Conservation (phyloP, 176 grass and related monocot genomes). For the Musa troglodytarum region DNA sequence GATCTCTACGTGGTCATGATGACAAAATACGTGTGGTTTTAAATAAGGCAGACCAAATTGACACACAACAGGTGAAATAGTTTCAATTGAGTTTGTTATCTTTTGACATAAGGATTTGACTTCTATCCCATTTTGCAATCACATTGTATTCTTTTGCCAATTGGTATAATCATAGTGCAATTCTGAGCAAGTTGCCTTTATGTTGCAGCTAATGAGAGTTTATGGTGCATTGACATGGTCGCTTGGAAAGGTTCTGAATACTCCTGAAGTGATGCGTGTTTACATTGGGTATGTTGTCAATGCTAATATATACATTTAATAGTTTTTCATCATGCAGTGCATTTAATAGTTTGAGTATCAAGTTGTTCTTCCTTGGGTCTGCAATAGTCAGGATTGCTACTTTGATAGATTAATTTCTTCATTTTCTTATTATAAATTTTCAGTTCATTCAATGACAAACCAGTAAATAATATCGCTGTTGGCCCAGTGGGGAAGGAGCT, state of each 20-base stretch:
- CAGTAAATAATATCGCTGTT: conserved; percentile 70
- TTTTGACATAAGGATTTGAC: too few species aligned
- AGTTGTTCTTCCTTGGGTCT: background rate
- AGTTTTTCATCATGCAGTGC: background rate
- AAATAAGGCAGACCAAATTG: conserved; percentile 64
- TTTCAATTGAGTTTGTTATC: background rate
- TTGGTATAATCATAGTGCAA: background rate
- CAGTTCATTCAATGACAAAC: conserved; percentile 99
- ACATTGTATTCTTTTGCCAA: background rate
- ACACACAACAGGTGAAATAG: conserved; percentile 69
- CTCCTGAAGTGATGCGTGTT: conserved; percentile 84
- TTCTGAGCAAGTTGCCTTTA: background rate
- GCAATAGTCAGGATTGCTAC: background rate
- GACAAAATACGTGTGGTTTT: conserved; percentile 22
- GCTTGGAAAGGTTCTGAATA: conserved; percentile 95
- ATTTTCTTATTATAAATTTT: conserved; percentile 14
- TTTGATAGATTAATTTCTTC: background rate
- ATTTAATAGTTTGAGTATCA: background rate
- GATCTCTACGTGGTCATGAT: conserved; percentile 15
- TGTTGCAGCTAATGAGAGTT: conserved; percentile 89
- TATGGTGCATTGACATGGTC: conserved; percentile 99
- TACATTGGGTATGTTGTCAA: conserved; percentile 69
- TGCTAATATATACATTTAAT: background rate
- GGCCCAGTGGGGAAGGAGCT: conserved; percentile 87
- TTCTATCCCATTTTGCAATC: background rate